Evolutionary conservation across 306 rosid genomes (phyloP).

Genomic region (Canavalia gladiata): DNA sequence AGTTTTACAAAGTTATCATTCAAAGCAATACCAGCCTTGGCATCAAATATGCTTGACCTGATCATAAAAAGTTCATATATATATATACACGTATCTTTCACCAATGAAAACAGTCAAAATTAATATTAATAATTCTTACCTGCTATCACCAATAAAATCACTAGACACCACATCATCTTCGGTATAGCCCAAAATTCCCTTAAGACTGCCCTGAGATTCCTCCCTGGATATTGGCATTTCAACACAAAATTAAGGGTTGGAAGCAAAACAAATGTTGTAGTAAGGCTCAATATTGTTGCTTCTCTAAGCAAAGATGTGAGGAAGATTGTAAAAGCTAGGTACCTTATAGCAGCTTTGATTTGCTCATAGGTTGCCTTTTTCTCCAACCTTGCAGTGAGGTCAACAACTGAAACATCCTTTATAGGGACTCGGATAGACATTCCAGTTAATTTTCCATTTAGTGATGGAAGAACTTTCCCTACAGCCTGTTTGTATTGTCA

Average conservation of each 20-base stretch:
- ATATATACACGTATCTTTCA: slow-evolving; percentile 26
- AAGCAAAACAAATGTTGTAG: neutral
- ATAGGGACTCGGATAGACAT: slow-evolving; percentile 98
- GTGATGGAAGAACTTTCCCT: slow-evolving; percentile 87
- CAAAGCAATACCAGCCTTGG: slow-evolving; percentile 98
- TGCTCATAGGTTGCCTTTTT: slow-evolving; percentile 83
- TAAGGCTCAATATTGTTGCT: no score
- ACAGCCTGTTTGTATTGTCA: slow-evolving; percentile 69
- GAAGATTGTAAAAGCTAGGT: neutral
- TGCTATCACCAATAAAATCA: slow-evolving; percentile 89
- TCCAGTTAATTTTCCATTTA: slow-evolving; percentile 94
- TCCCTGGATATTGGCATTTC: slow-evolving; percentile 59
- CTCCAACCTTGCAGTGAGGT: slow-evolving; percentile 89
- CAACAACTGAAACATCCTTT: slow-evolving; percentile 94
- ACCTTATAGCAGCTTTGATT: slow-evolving; percentile 91
- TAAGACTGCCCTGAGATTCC: slow-evolving; percentile 86
- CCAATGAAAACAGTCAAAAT: neutral
- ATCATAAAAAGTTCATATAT: no score
- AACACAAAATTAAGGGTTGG: slow-evolving; percentile 25
- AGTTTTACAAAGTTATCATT: slow-evolving; percentile 75
- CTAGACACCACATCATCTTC: slow-evolving; percentile 92
- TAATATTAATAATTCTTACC: slow-evolving; percentile 52
- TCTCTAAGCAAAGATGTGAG: no score
- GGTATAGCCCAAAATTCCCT: slow-evolving; percentile 90
- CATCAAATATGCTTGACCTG: slow-evolving; percentile 98